A percentile compares a stretch with the other conserved stretches of the same genome.
These are phyloP conservation scores for Wickerhamiella kurtzmanii DNA, from an alignment of 805 yeast species.

Conservation along the genomic window DNA sequence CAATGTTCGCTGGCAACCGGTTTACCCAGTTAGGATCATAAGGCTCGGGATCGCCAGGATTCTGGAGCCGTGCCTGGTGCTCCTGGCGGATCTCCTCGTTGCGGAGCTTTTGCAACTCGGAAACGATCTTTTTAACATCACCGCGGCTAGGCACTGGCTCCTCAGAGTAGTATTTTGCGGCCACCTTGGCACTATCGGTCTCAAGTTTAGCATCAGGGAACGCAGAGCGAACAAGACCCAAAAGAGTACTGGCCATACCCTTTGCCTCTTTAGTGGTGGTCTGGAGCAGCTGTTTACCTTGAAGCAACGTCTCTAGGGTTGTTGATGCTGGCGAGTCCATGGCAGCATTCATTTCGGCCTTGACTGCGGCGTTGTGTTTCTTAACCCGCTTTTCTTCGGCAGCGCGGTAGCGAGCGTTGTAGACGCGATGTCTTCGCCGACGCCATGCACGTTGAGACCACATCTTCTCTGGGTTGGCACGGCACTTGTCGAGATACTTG, in stretches of 20 bases:
- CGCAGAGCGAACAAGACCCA: not conserved
- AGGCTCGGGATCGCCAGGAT: slow-evolving; percentile 24
- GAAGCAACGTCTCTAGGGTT: slow-evolving; percentile 20
- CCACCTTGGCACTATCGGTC: not conserved
- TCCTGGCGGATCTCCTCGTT: slow-evolving; percentile 18
- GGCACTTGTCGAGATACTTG: slow-evolving; percentile 47
- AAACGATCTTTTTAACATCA: slow-evolving; percentile 22
- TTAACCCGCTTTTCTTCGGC: slow-evolving; percentile 18
- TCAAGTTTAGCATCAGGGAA: slow-evolving; percentile 1
- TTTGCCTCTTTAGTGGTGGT: not conserved
- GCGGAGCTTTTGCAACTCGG: slow-evolving; percentile 20
- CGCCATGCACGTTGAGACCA: slow-evolving; percentile 30
- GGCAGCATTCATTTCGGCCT: slow-evolving; percentile 30
- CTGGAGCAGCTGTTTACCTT: slow-evolving; percentile 4
- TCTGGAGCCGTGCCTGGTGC: slow-evolving; percentile 12
- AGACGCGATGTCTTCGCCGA: slow-evolving; percentile 19
- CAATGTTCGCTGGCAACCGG: slow-evolving; percentile 31
- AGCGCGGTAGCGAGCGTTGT: slow-evolving; percentile 12
- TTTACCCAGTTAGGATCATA: slow-evolving; percentile 42
- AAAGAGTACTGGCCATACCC: not conserved
- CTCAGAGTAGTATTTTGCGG: not conserved
- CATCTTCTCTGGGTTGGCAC: slow-evolving; percentile 40
- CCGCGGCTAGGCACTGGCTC: not conserved
- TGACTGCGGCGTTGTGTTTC: slow-evolving; percentile 35
- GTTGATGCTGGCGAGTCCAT: slow-evolving; percentile 27